phyloP scores from a whole-genome alignment of 176 grass and related monocot species.

The Bromus sterilis region DNA sequence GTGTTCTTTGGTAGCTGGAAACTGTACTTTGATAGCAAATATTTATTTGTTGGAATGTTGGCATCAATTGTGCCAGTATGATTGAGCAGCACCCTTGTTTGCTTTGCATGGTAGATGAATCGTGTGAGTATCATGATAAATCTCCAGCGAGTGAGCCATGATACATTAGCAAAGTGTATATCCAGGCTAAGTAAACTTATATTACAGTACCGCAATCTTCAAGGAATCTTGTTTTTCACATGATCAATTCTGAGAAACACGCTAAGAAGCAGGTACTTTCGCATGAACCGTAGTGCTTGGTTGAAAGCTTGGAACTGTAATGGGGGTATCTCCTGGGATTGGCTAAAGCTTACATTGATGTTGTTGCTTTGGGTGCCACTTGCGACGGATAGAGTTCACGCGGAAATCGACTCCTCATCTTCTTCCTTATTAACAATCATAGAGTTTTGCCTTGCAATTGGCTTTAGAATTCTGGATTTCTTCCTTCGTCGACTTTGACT shows the following conservation, averaged over 20 bases:
- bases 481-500: conserved; percentile 84
- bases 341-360: conserved; percentile 35
- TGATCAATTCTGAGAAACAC: too few relatives aligned
- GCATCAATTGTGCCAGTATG: not conserved
- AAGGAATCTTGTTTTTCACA: too few relatives aligned
- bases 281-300: conserved; percentile 43
- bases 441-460: conserved; percentile 32
- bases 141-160: not conserved
- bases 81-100: not conserved
- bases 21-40: not conserved
- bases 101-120: not conserved
- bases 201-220: too few relatives aligned
- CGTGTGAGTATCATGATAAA: too few relatives aligned
- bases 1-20: too few relatives aligned
- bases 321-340: conserved; percentile 79
- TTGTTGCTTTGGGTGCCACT: conserved; percentile 43
- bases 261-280: too few relatives aligned
- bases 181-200: too few relatives aligned
- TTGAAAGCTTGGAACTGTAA: conserved; percentile 88
- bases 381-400: conserved; percentile 50
- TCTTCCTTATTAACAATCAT: conserved; percentile 20
- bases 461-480: conserved; percentile 85
- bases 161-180: not conserved
- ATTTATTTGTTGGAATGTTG: not conserved
- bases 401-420: conserved; percentile 39